A percentile compares a stretch with the other conserved stretches of the same genome.
Conservation (phyloP, 371 early-diverging fungal genomes). For the Mortierella sp. region DNA sequence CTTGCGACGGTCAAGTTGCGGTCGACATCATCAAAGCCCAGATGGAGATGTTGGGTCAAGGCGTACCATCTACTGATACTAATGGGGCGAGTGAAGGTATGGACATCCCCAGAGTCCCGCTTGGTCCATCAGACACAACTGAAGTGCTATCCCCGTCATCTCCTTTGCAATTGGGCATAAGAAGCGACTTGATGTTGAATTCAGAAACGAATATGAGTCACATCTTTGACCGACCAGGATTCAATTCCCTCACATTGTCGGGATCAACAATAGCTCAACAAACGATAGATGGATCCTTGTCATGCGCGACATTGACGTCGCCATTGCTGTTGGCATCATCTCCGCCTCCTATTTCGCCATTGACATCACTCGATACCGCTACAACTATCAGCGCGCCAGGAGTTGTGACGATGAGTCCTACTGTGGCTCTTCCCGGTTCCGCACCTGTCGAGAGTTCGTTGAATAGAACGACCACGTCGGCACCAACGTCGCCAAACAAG, state of each 20-base stretch:
- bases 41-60: conserved; percentile 18
- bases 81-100: conserved; percentile 3
- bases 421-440: not conserved
- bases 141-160: not conserved
- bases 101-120: not conserved
- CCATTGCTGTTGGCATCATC: not conserved
- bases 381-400: not conserved
- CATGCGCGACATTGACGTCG: not conserved
- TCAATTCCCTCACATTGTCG: conserved; percentile 1
- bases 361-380: not conserved
- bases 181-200: conserved; percentile 2
- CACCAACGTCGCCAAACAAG: not conserved
- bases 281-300: too few relatives aligned
- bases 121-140: not conserved
- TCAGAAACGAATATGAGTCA: conserved; percentile 27
- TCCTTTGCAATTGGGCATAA: conserved; percentile 1
- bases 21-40: conserved; percentile 47
- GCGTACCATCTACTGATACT: not conserved
- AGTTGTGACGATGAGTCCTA: not conserved
- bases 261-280: not conserved
- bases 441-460: not conserved
- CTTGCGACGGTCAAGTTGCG: conserved; percentile 46
- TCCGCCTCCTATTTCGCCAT: not conserved
- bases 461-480: not conserved
- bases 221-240: conserved; percentile 15